Percentiles rank a stretch among this genome's conserved stretches.
Evolutionary conservation across 495 filamentous ascomycete species (phyloP).

Genomic region (Xylaria bambusicola): DNA sequence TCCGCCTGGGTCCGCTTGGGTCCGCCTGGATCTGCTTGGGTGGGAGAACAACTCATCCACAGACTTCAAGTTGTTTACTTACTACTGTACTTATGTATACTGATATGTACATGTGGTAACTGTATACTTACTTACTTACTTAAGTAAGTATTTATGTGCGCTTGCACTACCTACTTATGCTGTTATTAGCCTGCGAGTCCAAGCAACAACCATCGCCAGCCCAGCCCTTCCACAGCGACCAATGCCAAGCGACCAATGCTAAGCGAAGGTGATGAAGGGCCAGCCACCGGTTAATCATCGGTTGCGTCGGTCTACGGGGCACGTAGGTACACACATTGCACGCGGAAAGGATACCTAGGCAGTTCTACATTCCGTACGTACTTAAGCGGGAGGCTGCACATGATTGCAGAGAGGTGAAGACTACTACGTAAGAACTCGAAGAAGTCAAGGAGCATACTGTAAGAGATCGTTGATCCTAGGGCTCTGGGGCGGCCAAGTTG

Average conservation of each 20-base stretch:
- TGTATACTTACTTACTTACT: not conserved
- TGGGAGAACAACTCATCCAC: too few relatives aligned
- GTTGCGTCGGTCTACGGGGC: constrained; percentile 7
- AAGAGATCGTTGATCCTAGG: too few relatives aligned
- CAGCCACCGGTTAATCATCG: too few relatives aligned
- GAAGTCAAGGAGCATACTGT: not conserved
- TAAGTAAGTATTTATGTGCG: not conserved
- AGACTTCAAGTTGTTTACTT: too few relatives aligned
- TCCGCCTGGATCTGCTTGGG: too few relatives aligned
- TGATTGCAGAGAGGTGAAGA: too few relatives aligned
- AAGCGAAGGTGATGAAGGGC: constrained; percentile 2
- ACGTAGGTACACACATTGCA: too few relatives aligned
- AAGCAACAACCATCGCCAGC: not conserved
- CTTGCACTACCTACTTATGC: not conserved
- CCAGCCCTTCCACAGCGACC: not conserved
- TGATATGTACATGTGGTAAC: too few relatives aligned
- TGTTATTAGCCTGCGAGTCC: not conserved
- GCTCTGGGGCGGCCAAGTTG: constrained; percentile 1
- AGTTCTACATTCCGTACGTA: not conserved
- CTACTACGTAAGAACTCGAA: too few relatives aligned
- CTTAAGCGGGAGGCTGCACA: not conserved
- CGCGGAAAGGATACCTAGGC: too few relatives aligned
- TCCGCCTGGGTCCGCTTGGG: too few relatives aligned
- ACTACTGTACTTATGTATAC: too few relatives aligned
- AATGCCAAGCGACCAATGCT: not conserved